Evolutionary conservation across 2,329 filamentous ascomycete species (phyloP), one percentile per base, ranked within the genome.

Genomic region (Claviceps lovelessii): DNA sequence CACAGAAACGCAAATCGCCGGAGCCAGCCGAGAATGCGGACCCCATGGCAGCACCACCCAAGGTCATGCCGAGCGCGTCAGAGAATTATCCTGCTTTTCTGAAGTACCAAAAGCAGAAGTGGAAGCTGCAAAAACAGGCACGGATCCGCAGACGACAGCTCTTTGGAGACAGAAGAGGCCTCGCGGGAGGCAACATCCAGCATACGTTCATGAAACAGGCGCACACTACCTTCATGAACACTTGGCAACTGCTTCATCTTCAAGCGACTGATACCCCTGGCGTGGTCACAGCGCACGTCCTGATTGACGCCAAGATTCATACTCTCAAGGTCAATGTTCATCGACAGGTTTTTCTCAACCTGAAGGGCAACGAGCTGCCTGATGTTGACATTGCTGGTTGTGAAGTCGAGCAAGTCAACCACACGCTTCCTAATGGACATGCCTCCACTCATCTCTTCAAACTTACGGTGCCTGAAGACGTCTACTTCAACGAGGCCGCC

Each of bases 81-180:
- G 83, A 93, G 51, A 86, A 98, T 68, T 99, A 99, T 61, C 74
- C 81, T 19, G 88, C 81, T 0, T 98, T 95, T 75, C 69, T 99
- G 53, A 79, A 86, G 64, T 97, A 97, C 64, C 93, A 98, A 67
- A 99, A 99, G 70, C 83, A 90, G 72, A 98, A 98, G 70, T 99
- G 93, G 93, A 96, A 91, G 73, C 85, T 97, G 42, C 93, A 99
- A 67, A 95, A 90, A 65, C 86, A 95, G 67, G 90, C 91, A 39
- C 83, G 93, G 28, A 78, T 85, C 57, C 84, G 91, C 47, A 80
- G 94, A 59, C 81, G 91, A 51, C 93, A 98, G 67, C 75, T 98
- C 0, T 98, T 98, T 63, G 93, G 93, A 57, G 91, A 98, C 63
- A 84, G 86, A 55, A 80, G 84, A 57, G 74, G 75, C 11, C 61